These are phyloP conservation scores for Arthroderma uncinatum DNA, from an alignment of 2,329 filamentous ascomycete genomes.

Conservation along the genomic window DNA sequence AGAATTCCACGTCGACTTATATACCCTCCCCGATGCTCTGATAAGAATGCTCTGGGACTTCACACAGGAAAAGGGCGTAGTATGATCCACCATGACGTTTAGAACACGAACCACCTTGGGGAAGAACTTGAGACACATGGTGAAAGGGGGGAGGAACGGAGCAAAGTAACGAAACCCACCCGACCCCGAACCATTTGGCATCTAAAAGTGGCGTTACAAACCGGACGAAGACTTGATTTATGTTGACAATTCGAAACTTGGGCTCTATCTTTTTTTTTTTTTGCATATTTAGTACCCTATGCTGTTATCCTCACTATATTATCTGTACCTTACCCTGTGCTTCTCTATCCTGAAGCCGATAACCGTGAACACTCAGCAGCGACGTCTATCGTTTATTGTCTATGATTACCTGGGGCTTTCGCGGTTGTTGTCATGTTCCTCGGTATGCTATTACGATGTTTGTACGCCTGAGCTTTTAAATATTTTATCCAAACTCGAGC, in stretches of 20 bases:
- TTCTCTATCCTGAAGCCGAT: no score
- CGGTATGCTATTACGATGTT: no score
- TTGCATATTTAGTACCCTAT: not conserved
- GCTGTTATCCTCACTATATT: not conserved
- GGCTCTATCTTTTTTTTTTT: not conserved
- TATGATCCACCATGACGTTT: conserved; percentile 18
- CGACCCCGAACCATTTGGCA: not conserved
- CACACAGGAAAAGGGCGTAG: conserved; percentile 39
- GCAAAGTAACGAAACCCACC: not conserved
- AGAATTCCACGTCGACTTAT: conserved; percentile 96
- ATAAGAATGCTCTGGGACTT: conserved; percentile 96
- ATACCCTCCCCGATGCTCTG: conserved; percentile 82
- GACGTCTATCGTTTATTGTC: no score
- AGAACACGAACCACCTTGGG: not conserved
- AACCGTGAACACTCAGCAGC: no score
- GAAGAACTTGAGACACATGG: not conserved
- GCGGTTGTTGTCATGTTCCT: no score
- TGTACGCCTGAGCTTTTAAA: no score
- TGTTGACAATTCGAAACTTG: not conserved
- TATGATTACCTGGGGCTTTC: no score
- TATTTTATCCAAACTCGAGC: no score
- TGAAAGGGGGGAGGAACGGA: not conserved
- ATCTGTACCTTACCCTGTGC: not conserved
- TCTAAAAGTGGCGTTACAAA: not conserved
- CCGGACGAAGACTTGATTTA: not conserved